phyloP scores from a whole-genome alignment of 306 rosid genomes.

The Macrotyloma uniflorum region DNA sequence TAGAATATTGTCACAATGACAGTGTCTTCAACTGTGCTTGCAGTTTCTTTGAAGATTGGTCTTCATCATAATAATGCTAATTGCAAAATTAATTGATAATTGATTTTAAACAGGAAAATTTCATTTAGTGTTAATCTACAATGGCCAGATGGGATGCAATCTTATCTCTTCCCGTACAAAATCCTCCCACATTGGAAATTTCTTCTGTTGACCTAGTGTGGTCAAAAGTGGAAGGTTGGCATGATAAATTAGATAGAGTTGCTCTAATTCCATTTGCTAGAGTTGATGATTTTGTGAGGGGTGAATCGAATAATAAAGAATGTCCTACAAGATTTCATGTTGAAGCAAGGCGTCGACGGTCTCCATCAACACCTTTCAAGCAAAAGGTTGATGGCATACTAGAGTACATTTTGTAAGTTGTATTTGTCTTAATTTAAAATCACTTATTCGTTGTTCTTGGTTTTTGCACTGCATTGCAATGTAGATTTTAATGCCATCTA shows the following conservation, averaged over 20 bases:
- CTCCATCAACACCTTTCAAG: constrained; percentile 62
- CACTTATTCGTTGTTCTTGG: neutral
- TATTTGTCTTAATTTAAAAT: neutral
- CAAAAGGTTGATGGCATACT: constrained; percentile 90
- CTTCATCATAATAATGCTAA: neutral
- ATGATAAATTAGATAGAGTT: constrained; percentile 79
- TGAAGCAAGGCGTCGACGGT: constrained; percentile 76
- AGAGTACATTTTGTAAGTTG: constrained; percentile 88
- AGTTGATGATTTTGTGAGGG: constrained; percentile 88
- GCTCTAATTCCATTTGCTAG: constrained; percentile 86
- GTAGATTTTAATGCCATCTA: constrained; percentile 27
- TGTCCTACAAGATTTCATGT: constrained; percentile 92
- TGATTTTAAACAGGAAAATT: constrained; percentile 12
- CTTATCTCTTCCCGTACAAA: constrained; percentile 91
- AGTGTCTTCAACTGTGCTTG: constrained; percentile 10
- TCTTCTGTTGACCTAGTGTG: constrained; percentile 74
- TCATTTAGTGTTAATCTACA: constrained; percentile 6
- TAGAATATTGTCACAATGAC: neutral
- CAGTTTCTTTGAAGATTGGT: constrained; percentile 7
- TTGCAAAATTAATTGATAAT: neutral
- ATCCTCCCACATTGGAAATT: constrained; percentile 80
- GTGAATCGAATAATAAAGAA: constrained; percentile 77
- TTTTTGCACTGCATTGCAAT: constrained; percentile 17
- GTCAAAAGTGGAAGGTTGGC: constrained; percentile 96
- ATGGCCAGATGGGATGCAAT: constrained; percentile 99